Conservation (phyloP, 2,329 filamentous ascomycete genomes). For the Paraphaeosphaeria minitans region DNA sequence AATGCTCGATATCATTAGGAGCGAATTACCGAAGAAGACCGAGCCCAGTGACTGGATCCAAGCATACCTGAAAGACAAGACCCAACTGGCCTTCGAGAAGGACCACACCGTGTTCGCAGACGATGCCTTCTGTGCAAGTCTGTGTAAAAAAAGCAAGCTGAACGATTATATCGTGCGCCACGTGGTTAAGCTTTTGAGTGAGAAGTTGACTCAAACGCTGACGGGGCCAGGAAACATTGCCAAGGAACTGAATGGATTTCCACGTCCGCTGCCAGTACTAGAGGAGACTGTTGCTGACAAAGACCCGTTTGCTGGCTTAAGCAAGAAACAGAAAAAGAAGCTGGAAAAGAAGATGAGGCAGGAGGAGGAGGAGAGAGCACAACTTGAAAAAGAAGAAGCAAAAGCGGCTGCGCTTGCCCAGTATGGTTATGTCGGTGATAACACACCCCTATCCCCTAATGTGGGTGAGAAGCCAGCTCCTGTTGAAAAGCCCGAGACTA, state of each 20-base stretch:
- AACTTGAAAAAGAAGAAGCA: background rate
- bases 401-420: background rate
- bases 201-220: constrained; percentile 4
- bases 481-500: background rate
- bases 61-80: constrained; percentile 7
- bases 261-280: background rate
- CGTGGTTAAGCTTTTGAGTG: constrained; percentile 3
- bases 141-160: constrained; percentile 5
- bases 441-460: background rate
- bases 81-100: constrained; percentile 5
- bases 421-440: background rate
- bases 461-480: background rate
- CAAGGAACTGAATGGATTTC: background rate
- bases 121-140: constrained; percentile 7
- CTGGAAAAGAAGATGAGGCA: background rate
- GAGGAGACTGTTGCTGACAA: background rate
- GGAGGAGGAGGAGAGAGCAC: background rate
- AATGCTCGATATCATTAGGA: background rate
- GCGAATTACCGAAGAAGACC: background rate
- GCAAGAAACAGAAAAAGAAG: background rate
- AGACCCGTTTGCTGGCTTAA: constrained; percentile 2
- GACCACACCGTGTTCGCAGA: constrained; percentile 6
- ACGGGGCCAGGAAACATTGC: background rate
- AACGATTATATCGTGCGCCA: constrained; percentile 4
- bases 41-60: constrained; percentile 2